phyloP scores from a whole-genome alignment of 2,329 filamentous ascomycete genomes.

The Amauroascus verrucosus region DNA sequence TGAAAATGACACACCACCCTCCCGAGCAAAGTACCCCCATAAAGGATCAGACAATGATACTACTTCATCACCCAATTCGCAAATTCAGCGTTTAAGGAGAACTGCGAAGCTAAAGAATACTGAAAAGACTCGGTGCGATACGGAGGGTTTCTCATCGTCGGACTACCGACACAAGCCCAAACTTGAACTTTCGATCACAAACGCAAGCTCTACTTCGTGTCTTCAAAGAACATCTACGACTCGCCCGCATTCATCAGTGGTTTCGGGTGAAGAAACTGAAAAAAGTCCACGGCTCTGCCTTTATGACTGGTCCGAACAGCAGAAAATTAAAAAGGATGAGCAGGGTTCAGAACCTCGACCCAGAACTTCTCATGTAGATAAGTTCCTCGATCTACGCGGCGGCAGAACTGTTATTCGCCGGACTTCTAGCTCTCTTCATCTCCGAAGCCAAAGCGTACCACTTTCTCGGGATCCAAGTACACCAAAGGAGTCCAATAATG shows the following conservation, averaged over 20 bases:
- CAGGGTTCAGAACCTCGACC: slow-evolving; percentile 47
- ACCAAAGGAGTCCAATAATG: slow-evolving; percentile 40
- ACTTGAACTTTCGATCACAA: not conserved
- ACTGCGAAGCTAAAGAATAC: not conserved
- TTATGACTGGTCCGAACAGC: slow-evolving; percentile 56
- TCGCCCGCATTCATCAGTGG: slow-evolving; percentile 10
- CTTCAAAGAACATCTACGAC: not conserved
- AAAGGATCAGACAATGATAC: not conserved
- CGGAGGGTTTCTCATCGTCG: not conserved
- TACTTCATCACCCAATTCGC: not conserved
- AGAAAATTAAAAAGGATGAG: slow-evolving; percentile 44
- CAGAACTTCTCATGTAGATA: slow-evolving; percentile 54
- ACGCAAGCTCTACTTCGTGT: not conserved
- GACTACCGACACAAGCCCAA: not conserved
- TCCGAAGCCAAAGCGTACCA: slow-evolving; percentile 57
- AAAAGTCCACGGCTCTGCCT: slow-evolving; percentile 23
- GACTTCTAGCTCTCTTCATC: slow-evolving; percentile 49
- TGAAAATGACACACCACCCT: not conserved
- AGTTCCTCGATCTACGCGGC: slow-evolving; percentile 45
- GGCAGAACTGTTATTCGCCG: slow-evolving; percentile 50
- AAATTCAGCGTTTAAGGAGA: not conserved
- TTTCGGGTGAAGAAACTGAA: slow-evolving; percentile 9
- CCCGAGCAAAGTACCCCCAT: not conserved
- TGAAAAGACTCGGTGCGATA: not conserved
- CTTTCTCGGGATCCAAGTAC: slow-evolving; percentile 43